Evolutionary conservation across 202 grass and related monocot species (phyloP).

Genomic region (Setaria italica): DNA sequence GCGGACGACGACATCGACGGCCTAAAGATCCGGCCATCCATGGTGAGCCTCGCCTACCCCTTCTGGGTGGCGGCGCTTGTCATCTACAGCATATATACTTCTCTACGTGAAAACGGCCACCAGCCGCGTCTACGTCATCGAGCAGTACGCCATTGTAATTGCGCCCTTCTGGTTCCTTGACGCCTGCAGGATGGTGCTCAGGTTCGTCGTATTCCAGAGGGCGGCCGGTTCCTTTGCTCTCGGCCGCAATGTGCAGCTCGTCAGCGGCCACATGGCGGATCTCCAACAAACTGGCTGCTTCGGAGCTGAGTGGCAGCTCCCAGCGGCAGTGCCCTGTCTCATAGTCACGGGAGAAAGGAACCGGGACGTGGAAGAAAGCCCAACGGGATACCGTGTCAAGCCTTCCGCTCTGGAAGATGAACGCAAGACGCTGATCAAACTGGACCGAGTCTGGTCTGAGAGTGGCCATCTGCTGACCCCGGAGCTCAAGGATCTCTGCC

Average conservation of each 20-base stretch:
- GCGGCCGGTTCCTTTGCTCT: not conserved
- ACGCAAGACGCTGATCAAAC: not conserved
- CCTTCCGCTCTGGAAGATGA: not conserved
- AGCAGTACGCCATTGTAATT: no score
- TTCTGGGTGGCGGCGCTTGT: no score
- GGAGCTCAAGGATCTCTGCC: not conserved
- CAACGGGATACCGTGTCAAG: not conserved
- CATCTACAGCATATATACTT: no score
- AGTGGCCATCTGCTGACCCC: accelerated
- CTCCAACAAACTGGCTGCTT: not conserved
- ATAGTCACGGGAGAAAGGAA: conserved; percentile 17
- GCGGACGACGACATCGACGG: no score
- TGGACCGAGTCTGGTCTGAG: conserved; percentile 1
- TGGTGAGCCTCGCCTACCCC: no score
- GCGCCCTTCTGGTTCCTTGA: not conserved
- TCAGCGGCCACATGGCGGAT: conserved; percentile 2
- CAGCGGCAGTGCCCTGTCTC: not conserved
- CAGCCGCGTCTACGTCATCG: no score
- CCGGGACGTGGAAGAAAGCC: not conserved
- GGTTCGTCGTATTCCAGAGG: not conserved
- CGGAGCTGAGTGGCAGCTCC: not conserved
- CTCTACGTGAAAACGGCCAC: no score
- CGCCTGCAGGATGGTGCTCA: not conserved
- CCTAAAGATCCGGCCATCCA: no score
- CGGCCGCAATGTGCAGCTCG: not conserved